Evolutionary conservation across 805 yeast species (phyloP), one percentile per base, ranked within the genome.

Genomic region (Danielia oregonensis): DNA sequence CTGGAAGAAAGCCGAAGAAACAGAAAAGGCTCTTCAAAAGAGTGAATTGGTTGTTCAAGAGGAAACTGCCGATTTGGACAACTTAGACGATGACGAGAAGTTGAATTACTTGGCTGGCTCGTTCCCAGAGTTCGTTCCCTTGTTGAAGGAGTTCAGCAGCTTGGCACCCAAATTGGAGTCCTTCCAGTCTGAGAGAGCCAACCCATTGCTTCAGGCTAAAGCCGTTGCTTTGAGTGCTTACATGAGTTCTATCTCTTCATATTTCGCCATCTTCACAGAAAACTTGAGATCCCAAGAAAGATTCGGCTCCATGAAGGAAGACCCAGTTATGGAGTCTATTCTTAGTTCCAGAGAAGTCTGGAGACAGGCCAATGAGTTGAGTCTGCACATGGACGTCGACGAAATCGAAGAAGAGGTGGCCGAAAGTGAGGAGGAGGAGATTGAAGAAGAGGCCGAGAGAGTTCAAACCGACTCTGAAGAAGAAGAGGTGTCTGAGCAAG

Each of bases 271-370:
- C 11, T 76, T 91, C 43, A 60, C 76, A 12, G 78, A 78, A 24
- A 72, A 76, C 29, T 52, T 81, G 25, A 60, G 65, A 28, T 65
- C 65, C 15, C 80, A 76, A 17, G 82, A 78, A 33, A 65, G 70
- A 3, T 74, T 79, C 41, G 55, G 68, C 22, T 7, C 22, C 9
- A 79, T 89, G 82, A 87, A 86, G 49, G 94, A 86, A 36, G 91
- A 84, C 46, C 84, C 91, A 3, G 82, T 91, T 2, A 91, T 93
- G 96, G 88, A 86, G 51, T 75, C 83, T 18, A 80, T 91, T 22
- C 64, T 91, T 35, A 79, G 83, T 34, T 72, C 93, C 3, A 74
- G 94, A 46, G 96, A 91, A 52, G 72, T 86, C 12, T 89, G 96
- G 96, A 76, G 93, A 54, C 89, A 84, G 50, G 95, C 94, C 4